Base-by-base conservation (phyloP, 139 green algal species). In the Diplosphaera chodatii region DNA sequence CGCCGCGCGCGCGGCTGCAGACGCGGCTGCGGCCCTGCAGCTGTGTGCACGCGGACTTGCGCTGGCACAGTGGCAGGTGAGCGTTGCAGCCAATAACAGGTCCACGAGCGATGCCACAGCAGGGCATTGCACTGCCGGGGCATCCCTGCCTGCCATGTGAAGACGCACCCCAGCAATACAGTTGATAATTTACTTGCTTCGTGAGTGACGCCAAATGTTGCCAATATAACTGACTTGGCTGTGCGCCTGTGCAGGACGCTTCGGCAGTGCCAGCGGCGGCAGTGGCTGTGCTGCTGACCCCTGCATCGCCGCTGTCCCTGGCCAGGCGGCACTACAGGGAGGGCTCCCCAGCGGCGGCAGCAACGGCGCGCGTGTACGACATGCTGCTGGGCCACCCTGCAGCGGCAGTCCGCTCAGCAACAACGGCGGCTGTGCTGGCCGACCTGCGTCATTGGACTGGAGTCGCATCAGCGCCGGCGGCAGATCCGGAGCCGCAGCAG, bases 1-100 rank as follows among this genome's bases (percentile, higher is more conserved):
- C n/a, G n/a, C n/a, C n/a, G n/a, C n/a, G n/a, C n/a, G n/a, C n/a
- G 5, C 66, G 48, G 2, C 66, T 34, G 48, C 23, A 59, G 56
- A 37, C 71, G 66, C 63, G 55, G 56, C 59, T 34, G 32, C 37
- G 29, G 63, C 48, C 13, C 48, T 59, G 48, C 48, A 59, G 48
- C 48, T 59, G 16, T 59, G 48, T 18, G 10, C 25, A 18, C 48
- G 48, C 3, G 48, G 48, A 3, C 48, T 59, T 3, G 25, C 48
- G 10, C 48, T 59, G 10, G 48, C 48, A 25, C 48, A 59, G 48
- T 59, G 48, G 48, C 48, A 59, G 48, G 48, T 10, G 13, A 18
- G n/a, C n/a, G 29, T 22, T 16, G 63, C 64, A 63, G 27, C 37
- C 55, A 63, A 20, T 10, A 48, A 10, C 37, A 10, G 37, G 6